These are phyloP conservation scores for Russula vinacea DNA, from an alignment of 768 basidiomycete species.

Conservation along the genomic window DNA sequence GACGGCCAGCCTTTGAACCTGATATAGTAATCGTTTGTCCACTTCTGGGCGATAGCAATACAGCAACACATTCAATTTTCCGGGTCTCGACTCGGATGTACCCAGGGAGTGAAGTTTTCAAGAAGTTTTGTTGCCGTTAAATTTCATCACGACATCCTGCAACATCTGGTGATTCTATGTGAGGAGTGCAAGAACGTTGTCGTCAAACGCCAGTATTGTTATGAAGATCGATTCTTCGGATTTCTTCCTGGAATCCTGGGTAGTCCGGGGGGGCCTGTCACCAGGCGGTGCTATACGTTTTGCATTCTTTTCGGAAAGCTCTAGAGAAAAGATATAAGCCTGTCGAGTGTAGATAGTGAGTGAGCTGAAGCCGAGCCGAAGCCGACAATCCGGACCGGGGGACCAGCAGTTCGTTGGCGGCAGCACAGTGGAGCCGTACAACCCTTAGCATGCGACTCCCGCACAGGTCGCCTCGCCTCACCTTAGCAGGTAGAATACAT, in stretches of 20 bases:
- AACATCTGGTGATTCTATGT: no score
- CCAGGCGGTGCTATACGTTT: no score
- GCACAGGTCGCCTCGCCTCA: constrained; percentile 1
- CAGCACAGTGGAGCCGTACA: not conserved
- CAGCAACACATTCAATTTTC: not conserved
- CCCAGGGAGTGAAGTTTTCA: not conserved
- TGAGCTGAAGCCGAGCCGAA: no score
- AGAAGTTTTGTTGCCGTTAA: not conserved
- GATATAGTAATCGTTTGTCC: not conserved
- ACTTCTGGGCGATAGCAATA: not conserved
- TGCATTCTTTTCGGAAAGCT: no score
- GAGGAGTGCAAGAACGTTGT: no score
- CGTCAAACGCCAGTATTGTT: no score
- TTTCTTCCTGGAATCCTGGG: no score
- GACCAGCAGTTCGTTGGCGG: not conserved
- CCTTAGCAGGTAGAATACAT: constrained; percentile 1
- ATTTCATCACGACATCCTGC: not conserved
- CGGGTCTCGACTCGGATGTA: not conserved
- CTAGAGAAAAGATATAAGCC: no score
- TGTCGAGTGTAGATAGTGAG: no score
- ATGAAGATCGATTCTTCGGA: no score
- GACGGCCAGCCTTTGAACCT: not conserved
- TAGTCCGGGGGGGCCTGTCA: no score
- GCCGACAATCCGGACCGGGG: not conserved
- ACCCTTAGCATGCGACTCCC: constrained; percentile 13